Base-by-base conservation (phyloP, 352 stramenopile species). In the Blastocystis sp. region DNA sequence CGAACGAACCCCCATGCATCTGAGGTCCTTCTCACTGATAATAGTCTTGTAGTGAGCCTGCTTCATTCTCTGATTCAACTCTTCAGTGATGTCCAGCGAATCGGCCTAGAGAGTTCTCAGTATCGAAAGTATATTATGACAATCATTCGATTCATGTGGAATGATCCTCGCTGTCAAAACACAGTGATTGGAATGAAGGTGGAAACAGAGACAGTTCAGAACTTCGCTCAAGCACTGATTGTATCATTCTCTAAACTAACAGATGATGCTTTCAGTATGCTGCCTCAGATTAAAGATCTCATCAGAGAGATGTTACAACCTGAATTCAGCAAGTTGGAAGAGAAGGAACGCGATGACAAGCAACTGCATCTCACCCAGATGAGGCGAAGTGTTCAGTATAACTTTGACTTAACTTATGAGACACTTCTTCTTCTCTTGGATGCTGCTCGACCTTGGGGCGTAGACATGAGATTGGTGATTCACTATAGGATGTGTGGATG, bases 401-500 rank as follows among this genome's bases (percentile, higher is more conserved):
- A 57, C 13, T 88, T 88, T 42, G 58, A 73, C 40, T 30, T 88
- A 17, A 77, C 77, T 5, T 40, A 79, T 53, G 77, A 88, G 19
- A 77, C 77, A n/a, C 62, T 88, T 35, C 58, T 70, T 13, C 62
- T 88, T 58, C 24, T 88, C 3, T 40, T 73, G 11, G 77, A 88
- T 30, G 62, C 77, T 7, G 77, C 77, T 15, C 19, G 68, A 5
- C 58, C 58, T 3, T 88, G 77, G 77, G 58, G 62, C 0, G 77
- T 88, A 19, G 58, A 5, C 6, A 30, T 30, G 42, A 9, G 27
- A 24, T 35, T 54, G 22, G 11, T 11, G 19, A 1, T 0, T 77
- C 13, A 81, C 15, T 22, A 42, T 88, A 88, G 77, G 77, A 88
- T n/a, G 27, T 88, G 17, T 88, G 77, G 77, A 68, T 88, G 77